Conservation (phyloP, 176 grass and related monocot genomes). For the Guadua angustifolia region DNA sequence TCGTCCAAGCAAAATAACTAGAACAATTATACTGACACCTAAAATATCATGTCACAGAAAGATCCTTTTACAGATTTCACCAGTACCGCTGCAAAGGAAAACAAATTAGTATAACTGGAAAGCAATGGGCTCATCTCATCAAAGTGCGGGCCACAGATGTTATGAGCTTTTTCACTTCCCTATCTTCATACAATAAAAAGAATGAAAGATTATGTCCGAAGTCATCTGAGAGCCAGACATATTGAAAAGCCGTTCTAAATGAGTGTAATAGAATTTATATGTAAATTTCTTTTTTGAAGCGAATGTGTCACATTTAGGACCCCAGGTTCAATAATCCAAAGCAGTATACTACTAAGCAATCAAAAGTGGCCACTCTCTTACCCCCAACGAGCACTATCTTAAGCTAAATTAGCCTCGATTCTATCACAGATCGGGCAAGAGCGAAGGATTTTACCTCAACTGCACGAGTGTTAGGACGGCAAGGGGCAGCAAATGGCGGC, state of each 20-base stretch:
- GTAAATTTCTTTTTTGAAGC: constrained; percentile 4
- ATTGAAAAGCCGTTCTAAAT: background rate
- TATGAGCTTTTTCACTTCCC: background rate
- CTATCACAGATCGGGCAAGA: background rate
- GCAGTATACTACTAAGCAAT: background rate
- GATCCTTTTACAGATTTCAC: background rate
- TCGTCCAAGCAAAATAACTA: constrained; percentile 43
- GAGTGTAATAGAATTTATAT: background rate
- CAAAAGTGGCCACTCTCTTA: background rate
- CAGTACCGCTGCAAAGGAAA: background rate
- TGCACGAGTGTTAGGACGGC: background rate
- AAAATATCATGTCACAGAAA: background rate
- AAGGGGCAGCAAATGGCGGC: background rate
- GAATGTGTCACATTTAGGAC: background rate
- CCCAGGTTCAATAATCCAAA: background rate
- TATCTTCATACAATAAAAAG: background rate
- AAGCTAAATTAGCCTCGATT: background rate
- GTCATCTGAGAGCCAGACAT: background rate
- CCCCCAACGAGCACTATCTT: background rate
- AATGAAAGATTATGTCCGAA: background rate
- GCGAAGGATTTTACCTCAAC: constrained; percentile 19
- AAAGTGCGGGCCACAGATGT: background rate
- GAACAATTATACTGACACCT: constrained; percentile 8
- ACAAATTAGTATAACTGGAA: background rate
- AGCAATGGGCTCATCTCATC: constrained; percentile 11